Conservation (phyloP, 2,329 filamentous ascomycete genomes). For the Hypoxylon sp. region DNA sequence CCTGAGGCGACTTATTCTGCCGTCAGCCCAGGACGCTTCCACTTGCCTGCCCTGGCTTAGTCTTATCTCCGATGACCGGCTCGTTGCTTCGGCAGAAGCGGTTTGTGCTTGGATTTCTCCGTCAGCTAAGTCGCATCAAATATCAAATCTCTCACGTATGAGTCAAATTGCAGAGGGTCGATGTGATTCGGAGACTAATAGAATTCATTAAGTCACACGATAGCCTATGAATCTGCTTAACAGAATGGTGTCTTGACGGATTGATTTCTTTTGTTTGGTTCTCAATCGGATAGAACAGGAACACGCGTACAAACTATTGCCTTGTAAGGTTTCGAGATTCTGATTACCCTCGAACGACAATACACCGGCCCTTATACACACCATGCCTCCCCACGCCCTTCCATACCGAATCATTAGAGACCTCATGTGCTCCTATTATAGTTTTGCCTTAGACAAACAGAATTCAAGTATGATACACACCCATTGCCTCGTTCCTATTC, state of each 20-base stretch:
- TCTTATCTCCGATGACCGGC: constrained; percentile 42
- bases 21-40: constrained; percentile 16
- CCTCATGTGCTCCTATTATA: constrained; percentile 33
- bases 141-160: constrained; percentile 11
- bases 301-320: constrained; percentile 17
- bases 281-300: constrained; percentile 7
- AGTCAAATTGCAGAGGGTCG: constrained; percentile 11
- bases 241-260: neutral
- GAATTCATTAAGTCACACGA: neutral
- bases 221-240: constrained; percentile 1
- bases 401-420: constrained; percentile 21
- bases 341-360: constrained; percentile 10
- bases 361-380: constrained; percentile 33
- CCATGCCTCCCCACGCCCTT: constrained; percentile 17
- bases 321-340: constrained; percentile 16
- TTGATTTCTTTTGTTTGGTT: constrained; percentile 16
- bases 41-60: constrained; percentile 19
- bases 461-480: constrained; percentile 38
- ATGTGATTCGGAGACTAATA: neutral
- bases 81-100: constrained; percentile 26
- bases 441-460: constrained; percentile 19
- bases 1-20: neutral
- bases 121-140: neutral
- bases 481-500: constrained; percentile 12
- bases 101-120: neutral